Evolutionary conservation across 495 filamentous ascomycete species (phyloP), one percentile per base, ranked within the genome.

Genomic region (Tuber umbilicatum): DNA sequence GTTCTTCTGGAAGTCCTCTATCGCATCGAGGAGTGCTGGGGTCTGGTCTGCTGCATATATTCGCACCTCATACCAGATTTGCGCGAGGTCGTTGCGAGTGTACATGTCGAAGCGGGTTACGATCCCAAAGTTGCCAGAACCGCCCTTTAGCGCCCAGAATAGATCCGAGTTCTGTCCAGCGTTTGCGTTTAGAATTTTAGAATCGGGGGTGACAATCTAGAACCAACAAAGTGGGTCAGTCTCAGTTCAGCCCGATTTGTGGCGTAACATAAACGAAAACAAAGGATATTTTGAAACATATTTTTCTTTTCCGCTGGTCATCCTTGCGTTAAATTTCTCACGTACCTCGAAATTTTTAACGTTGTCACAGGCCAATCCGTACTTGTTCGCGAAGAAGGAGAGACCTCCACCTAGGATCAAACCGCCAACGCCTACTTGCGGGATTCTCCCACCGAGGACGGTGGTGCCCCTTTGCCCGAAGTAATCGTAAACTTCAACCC

Each of bases 351-450:
- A 89, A 70, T 84, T 83, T 45, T 83, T 74, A 5, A 89, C 86
- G 19, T 80, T 86, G 78, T 89, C 86, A 83, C 75, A 85, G 87
- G 40, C 88, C 86, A 45, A 84, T 76, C 72, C 84, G 79, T 77
- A 82, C 82, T 23, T 83, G 82, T 79, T 85, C 86, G 77, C 85
- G 43, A 73, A 71, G 50, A 70, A 87, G 64, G 85, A 87, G 71
- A 88, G 84, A 16, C 88, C 87, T 72, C 84, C 88, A 42, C 88
- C 89, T 2, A 90, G 86, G 14, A 85, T 82, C 37, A 89, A 83
- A 14, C 90, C 89, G 38, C 85, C 85, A 5, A 90, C 87, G 37
- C 90, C 90, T 55, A 91, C 85, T 14, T 83, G 82, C 0, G 84
- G 75, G 37, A 83, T 84, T 12, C 90, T 85, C 38, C 88, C 89